Base-by-base conservation (phyloP, 2,329 filamentous ascomycete genomes). In the Clarireedia homoeocarpa region DNA sequence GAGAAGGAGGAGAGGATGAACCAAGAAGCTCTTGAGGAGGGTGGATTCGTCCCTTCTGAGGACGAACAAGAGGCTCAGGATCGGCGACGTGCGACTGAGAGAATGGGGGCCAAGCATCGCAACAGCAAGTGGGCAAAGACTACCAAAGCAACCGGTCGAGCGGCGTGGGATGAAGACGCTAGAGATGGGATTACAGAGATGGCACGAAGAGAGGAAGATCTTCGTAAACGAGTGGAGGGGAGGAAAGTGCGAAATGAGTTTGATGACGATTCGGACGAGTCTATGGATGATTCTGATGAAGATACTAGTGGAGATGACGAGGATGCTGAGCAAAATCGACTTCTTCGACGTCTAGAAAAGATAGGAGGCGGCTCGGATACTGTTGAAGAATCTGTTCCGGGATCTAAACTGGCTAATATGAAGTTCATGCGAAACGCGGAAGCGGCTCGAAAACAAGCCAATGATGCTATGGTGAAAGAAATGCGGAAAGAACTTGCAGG, bases 351-450 rank as follows among this genome's bases (percentile, higher is more conserved):
- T 60, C 72, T 78, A 49, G 75, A 73, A 58, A 74, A 69, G 59
- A 63, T 76, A 6, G 73, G 73, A 15, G 71, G 73, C 27, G 27
- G 7, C 17, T 71, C 75, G 9, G 73, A 75, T 36, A 67, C 73
- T 7, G 72, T 77, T 14, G 78, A 80, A 23, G 73, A 73, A n/a
- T 64, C 63, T 20, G 75, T 69, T 17, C 80, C 81, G 0, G 77
- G 80, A 63, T 85, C 85, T 14, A 86, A 83, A 64, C 74, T 99
- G 6, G 84, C 89, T 71, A 80, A 81, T 51, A 90, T 99, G 86
- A 89, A 89, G 59, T 99, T 99, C 70, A 97, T 99, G 94, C 84
- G 86, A 65, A 90, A 86, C 62, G 89, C 91, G 1, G 91, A 96
- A 66, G 87, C 86, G 27, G 78, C 84, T 39, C 83, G 84, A 65